These are phyloP conservation scores for Colletotrichum eremochloae DNA, from an alignment of 2,329 filamentous ascomycete genomes.

Conservation along the genomic window DNA sequence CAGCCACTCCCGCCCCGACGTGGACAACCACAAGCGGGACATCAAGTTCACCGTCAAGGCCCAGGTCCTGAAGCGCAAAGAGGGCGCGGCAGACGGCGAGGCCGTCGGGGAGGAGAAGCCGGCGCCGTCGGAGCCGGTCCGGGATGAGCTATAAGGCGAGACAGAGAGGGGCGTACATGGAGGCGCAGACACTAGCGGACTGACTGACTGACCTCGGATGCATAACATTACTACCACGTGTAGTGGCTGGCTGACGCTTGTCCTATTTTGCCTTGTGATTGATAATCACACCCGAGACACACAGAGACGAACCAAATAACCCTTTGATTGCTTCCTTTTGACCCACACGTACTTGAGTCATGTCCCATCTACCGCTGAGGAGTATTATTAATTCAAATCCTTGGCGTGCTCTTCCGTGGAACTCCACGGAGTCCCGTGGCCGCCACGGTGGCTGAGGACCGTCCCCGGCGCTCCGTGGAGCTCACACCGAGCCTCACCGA, in stretches of 20 bases:
- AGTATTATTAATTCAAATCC: slow-evolving; percentile 27
- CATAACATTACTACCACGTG: not conserved
- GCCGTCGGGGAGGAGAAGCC: slow-evolving; percentile 3
- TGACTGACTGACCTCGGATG: no score
- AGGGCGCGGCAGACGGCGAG: slow-evolving; percentile 3
- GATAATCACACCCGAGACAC: not conserved
- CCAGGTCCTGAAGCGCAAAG: slow-evolving; percentile 45
- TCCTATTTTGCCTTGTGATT: not conserved
- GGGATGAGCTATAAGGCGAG: slow-evolving; percentile 25
- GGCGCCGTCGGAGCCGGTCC: slow-evolving; percentile 8
- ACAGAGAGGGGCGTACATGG: not conserved
- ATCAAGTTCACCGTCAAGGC: slow-evolving; percentile 51
- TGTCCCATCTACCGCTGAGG: no score
- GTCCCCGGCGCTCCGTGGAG: not conserved
- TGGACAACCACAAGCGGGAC: slow-evolving; percentile 45
- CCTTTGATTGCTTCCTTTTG: no score
- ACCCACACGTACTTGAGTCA: not conserved
- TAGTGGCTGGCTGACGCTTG: not conserved
- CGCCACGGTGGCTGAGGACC: slow-evolving; percentile 22
- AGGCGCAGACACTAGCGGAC: not conserved
- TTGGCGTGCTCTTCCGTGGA: slow-evolving; percentile 28
- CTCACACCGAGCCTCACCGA: slow-evolving; percentile 9
- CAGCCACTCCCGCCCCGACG: slow-evolving; percentile 47
- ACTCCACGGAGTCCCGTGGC: slow-evolving; percentile 15
- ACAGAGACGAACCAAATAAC: no score